Conservation (phyloP, 208 protist species). For the Phytomonas sp. region DNA sequence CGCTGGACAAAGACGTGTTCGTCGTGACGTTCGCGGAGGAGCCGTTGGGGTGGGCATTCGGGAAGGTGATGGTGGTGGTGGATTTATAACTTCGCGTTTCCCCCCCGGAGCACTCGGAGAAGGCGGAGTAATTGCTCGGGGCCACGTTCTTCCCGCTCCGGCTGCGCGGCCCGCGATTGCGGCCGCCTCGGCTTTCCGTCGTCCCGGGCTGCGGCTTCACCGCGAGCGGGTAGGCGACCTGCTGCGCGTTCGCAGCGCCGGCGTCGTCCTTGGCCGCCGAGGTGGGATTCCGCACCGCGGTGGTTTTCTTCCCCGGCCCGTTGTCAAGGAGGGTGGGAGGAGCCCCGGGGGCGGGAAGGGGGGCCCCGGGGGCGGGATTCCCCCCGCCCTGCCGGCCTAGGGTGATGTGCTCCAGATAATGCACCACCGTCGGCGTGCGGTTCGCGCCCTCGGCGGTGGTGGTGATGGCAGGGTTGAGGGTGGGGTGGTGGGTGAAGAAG, state of each 20-base stretch:
- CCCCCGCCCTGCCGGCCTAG: conserved; percentile 11
- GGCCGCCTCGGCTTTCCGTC: conserved; percentile 13
- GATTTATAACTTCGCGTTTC: conserved; percentile 67
- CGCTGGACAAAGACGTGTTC: conserved; percentile 39
- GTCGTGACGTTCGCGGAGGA: conserved; percentile 35
- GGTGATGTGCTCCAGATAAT: conserved; percentile 13
- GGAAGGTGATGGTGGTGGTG: conserved; percentile 26
- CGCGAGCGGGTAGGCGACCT: conserved; percentile 28
- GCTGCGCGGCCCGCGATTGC: conserved; percentile 37
- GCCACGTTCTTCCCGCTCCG: conserved; percentile 49
- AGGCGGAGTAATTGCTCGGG: conserved; percentile 68
- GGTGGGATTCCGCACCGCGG: conserved; percentile 18
- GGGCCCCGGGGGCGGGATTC: conserved; percentile 18
- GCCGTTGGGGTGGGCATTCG: conserved; percentile 17
- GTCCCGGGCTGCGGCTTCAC: conserved; percentile 32
- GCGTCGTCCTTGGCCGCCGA: conserved; percentile 7
- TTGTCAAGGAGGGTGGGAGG: too few relatives aligned
- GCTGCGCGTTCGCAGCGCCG: not conserved
- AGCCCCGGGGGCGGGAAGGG: conserved; percentile 20
- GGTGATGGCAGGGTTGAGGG: conserved; percentile 10
- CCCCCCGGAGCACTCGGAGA: conserved; percentile 78
- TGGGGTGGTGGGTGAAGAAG: conserved; percentile 2
- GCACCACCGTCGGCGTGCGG: not conserved
- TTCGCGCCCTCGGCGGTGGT: not conserved
- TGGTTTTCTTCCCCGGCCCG: conserved; percentile 16